Evolutionary conservation across 495 filamentous ascomycete genomes (phyloP).

Genomic region (Penicillium lagena): DNA sequence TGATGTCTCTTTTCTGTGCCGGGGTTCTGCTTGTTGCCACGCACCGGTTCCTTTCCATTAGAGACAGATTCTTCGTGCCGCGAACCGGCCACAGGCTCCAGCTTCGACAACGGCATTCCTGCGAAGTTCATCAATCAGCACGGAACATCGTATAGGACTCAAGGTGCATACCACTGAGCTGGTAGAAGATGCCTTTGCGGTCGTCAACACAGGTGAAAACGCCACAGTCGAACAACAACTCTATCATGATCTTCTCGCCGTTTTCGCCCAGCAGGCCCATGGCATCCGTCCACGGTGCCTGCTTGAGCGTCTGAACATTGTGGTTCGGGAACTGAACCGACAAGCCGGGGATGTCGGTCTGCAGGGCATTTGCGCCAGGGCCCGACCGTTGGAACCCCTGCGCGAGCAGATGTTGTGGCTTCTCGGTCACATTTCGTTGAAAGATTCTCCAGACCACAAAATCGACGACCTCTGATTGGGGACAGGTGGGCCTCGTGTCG

Average conservation of each 20-base stretch:
- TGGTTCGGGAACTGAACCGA: conserved; percentile 56
- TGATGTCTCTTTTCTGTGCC: not conserved
- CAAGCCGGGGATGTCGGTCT: conserved; percentile 46
- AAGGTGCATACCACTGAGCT: conserved; percentile 62
- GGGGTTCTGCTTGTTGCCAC: not conserved
- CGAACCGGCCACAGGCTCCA: conserved; percentile 23
- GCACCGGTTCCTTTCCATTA: not conserved
- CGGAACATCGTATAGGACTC: not conserved
- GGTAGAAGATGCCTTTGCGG: conserved; percentile 58
- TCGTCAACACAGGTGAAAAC: conserved; percentile 63
- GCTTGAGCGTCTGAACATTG: conserved; percentile 64
- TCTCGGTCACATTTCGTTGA: conserved; percentile 42
- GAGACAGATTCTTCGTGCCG: not conserved
- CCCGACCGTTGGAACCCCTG: conserved; percentile 60
- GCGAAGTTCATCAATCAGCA: not conserved
- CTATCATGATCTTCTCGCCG: conserved; percentile 77
- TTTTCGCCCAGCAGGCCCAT: conserved; percentile 64
- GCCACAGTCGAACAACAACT: conserved; percentile 70
- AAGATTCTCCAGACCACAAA: conserved; percentile 76
- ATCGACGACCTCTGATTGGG: conserved; percentile 70
- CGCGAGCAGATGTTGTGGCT: conserved; percentile 67
- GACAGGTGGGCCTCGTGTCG: conserved; percentile 30
- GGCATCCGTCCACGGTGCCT: conserved; percentile 64
- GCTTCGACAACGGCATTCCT: conserved; percentile 43
- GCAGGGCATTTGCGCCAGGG: conserved; percentile 21